phyloP scores from a whole-genome alignment of 139 green algal species.

The Chlamydomonas incerta region DNA sequence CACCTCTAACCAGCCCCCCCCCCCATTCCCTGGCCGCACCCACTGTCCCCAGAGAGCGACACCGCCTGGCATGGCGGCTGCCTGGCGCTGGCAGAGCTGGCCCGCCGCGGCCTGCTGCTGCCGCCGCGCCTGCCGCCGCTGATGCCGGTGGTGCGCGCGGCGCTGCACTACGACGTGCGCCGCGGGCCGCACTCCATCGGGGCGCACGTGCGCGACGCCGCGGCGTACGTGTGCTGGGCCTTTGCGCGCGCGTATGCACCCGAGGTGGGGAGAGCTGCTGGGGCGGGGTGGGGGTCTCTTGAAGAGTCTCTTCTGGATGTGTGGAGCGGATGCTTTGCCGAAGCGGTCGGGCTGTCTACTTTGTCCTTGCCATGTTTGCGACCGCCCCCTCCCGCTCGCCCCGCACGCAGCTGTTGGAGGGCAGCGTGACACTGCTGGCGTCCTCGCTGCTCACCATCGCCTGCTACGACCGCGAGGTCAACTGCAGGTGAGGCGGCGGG shows the following conservation, averaged over 20 bases:
- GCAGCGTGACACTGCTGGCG: conserved; percentile 65
- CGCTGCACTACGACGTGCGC: conserved; percentile 93
- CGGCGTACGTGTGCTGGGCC: conserved; percentile 97
- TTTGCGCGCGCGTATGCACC: conserved; percentile 90
- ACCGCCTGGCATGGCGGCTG: conserved; percentile 95
- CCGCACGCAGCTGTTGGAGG: conserved; percentile 51
- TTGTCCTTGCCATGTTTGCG: neutral
- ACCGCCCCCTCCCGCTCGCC: neutral
- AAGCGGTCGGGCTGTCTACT: neutral
- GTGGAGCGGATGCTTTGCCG: too few relatives aligned
- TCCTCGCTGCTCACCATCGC: conserved; percentile 86
- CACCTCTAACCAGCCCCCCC: too few relatives aligned
- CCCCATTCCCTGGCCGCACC: neutral
- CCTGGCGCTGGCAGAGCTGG: conserved; percentile 95
- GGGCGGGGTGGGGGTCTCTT: neutral
- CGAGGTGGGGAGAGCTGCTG: conserved; percentile 58
- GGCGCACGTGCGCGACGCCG: conserved; percentile 95
- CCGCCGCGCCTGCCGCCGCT: conserved; percentile 71
- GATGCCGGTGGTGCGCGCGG: conserved; percentile 65
- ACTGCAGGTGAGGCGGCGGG: conserved; percentile 29
- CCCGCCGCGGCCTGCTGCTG: conserved; percentile 89
- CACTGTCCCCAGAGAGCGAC: conserved; percentile 67
- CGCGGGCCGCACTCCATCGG: conserved; percentile 91
- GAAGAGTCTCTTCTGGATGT: too few relatives aligned
- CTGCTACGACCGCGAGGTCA: conserved; percentile 93